phyloP scores from a whole-genome alignment of 345 rosid species.

The Theobroma cacao region DNA sequence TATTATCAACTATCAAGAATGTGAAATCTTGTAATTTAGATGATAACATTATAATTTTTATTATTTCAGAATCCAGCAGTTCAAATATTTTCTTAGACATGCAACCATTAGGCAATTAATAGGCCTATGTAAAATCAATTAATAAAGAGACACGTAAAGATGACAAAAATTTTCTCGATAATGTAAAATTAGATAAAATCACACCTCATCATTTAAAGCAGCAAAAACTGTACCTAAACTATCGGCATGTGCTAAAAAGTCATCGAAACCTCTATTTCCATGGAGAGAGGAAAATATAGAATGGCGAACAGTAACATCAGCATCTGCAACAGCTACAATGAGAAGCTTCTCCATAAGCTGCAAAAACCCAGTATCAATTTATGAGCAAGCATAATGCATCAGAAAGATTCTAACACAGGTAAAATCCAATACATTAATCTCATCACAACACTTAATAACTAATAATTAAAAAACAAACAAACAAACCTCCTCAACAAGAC shows the following conservation, averaged over 20 bases:
- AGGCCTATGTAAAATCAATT: too few relatives aligned
- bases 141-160: too few relatives aligned
- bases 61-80: too few relatives aligned
- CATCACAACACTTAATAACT: background rate
- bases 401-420: background rate
- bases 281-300: slow-evolving; percentile 76
- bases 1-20: too few relatives aligned
- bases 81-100: too few relatives aligned
- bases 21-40: too few relatives aligned
- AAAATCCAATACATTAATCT: background rate
- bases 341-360: slow-evolving; percentile 98
- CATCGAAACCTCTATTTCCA: slow-evolving; percentile 80
- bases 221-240: slow-evolving; percentile 90
- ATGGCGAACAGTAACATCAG: slow-evolving; percentile 87
- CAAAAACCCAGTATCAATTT: slow-evolving; percentile 32
- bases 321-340: slow-evolving; percentile 91
- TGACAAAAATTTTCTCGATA: too few relatives aligned
- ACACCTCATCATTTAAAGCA: slow-evolving; percentile 93
- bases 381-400: slow-evolving; percentile 18
- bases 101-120: too few relatives aligned
- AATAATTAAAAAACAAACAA: too few relatives aligned
- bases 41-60: too few relatives aligned
- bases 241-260: slow-evolving; percentile 89
- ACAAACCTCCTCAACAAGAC: slow-evolving; percentile 82
- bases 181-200: slow-evolving; percentile 11